phyloP scores from a whole-genome alignment of 2,329 filamentous ascomycete genomes.

The Ilyonectria destructans region DNA sequence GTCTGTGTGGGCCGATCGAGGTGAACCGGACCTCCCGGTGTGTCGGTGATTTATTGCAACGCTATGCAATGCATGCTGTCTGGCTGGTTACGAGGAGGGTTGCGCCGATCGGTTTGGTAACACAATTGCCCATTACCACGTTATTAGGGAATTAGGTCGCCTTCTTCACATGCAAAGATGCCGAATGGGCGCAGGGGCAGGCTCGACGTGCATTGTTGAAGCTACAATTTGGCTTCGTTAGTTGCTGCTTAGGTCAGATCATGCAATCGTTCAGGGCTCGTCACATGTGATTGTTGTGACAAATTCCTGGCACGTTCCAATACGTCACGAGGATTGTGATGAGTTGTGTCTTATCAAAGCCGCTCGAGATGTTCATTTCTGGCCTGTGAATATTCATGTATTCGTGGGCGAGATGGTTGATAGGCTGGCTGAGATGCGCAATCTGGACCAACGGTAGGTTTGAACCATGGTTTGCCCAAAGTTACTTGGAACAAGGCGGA shows the following conservation, averaged over 20 bases:
- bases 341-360: conserved; percentile 7
- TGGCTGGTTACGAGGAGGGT: neutral
- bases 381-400: neutral
- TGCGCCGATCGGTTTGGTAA: neutral
- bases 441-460: neutral
- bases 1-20: conserved; percentile 25
- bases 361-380: neutral
- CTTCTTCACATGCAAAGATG: conserved; percentile 37
- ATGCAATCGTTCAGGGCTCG: neutral
- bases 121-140: neutral
- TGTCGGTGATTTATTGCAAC: conserved; percentile 4
- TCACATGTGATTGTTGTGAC: conserved; percentile 20
- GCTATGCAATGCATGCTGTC: conserved; percentile 8
- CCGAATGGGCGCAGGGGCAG: conserved; percentile 12
- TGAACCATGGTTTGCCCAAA: conserved; percentile 3
- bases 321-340: neutral
- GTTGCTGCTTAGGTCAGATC: conserved; percentile 21
- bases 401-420: neutral
- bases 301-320: neutral
- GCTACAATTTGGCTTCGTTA: conserved; percentile 19
- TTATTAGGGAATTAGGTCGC: neutral
- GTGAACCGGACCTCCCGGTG: conserved; percentile 1
- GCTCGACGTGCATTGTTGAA: conserved; percentile 24
- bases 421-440: neutral
- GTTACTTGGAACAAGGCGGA: neutral